Base-by-base conservation (phyloP, 345 rosid genomes). In the Boechera stricta region DNA sequence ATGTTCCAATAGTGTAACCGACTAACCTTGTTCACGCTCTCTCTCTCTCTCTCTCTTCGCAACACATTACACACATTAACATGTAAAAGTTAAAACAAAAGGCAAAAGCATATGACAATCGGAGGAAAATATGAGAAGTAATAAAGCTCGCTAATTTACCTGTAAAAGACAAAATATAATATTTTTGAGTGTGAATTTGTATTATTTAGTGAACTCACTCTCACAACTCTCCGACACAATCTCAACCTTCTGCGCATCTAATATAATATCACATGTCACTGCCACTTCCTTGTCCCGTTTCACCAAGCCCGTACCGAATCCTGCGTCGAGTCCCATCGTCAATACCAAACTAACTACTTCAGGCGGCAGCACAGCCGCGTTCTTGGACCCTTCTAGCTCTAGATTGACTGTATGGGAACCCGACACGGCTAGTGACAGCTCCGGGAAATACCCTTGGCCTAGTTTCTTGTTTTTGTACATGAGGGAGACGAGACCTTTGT, bases 181-280 rank as follows among this genome's bases (percentile, higher is more conserved):
- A 0, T 10, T 47, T 5, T 36, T 8, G 61, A 60, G 49, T 5
- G 38, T 49, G 11, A 13, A 47, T 11, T 18, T 10, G 1, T 32
- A 58, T 71, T 35, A 71, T 13, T 21, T 47, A 59, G 8, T 79
- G 72, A 89, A 72, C 48, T 81, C 45, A 38, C 82, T 77, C 33
- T 73, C 64, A 75, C 96, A 88, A 15, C 76, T 38, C 75, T 87
- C 85, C 4, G 86, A 82, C 51, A 82, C 71, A 79, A 90, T 61
- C 32, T 79, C 68, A 36, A 71, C 80, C 15, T 69, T 67, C 45
- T 73, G 83, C 51, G 68, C 36, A 26, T 80, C 84, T 7, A 65
- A 65, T 1, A 77, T 74, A 58, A 92, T 77, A 42, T 80, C 69
- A 77, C 96, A 90, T 29, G 75, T 74, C 49, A 86, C 87, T 9